Conservation (phyloP, 2,329 filamentous ascomycete species). For the Whalleya microplaca region DNA sequence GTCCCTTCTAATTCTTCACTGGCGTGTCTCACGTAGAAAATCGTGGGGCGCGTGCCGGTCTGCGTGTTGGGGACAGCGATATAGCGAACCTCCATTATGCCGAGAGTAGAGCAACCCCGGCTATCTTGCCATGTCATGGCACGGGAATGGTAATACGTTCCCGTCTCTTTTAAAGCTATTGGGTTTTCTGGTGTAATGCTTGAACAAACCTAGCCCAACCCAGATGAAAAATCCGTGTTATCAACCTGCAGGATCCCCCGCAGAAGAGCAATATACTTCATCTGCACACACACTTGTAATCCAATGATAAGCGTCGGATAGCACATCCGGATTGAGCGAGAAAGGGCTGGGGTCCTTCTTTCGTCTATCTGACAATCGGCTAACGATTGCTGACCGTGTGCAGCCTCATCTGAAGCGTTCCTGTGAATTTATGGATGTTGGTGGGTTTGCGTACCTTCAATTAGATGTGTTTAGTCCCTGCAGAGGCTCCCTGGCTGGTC, state of each 20-base stretch:
- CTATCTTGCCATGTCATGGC: conserved; percentile 21
- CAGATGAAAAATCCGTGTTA: conserved; percentile 18
- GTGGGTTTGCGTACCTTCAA: neutral
- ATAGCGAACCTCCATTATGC: conserved; percentile 17
- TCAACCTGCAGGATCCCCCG: conserved; percentile 19
- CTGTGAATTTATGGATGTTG: neutral
- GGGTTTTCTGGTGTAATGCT: conserved; percentile 2
- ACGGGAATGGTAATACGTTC: conserved; percentile 23
- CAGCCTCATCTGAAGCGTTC: neutral
- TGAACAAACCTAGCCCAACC: conserved; percentile 14
- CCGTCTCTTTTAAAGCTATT: conserved; percentile 4
- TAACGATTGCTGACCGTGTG: neutral
- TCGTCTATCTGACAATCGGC: conserved; percentile 7
- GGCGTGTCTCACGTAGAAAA: conserved; percentile 10
- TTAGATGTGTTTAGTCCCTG: neutral
- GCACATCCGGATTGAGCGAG: conserved; percentile 3
- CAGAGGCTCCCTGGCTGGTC: conserved; percentile 2
- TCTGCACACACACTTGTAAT: conserved; percentile 6
- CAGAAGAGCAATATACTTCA: conserved; percentile 7
- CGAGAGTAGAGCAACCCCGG: conserved; percentile 15
- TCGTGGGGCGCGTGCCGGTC: conserved; percentile 12
- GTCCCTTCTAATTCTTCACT: neutral
- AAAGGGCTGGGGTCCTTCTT: conserved; percentile 7
- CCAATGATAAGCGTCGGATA: conserved; percentile 7
- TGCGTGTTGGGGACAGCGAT: conserved; percentile 13